A percentile compares a stretch with the other conserved stretches of the same genome.
These are phyloP conservation scores for Acacia crassicarpa DNA, from an alignment of 306 rosid genomes.

Conservation along the genomic window DNA sequence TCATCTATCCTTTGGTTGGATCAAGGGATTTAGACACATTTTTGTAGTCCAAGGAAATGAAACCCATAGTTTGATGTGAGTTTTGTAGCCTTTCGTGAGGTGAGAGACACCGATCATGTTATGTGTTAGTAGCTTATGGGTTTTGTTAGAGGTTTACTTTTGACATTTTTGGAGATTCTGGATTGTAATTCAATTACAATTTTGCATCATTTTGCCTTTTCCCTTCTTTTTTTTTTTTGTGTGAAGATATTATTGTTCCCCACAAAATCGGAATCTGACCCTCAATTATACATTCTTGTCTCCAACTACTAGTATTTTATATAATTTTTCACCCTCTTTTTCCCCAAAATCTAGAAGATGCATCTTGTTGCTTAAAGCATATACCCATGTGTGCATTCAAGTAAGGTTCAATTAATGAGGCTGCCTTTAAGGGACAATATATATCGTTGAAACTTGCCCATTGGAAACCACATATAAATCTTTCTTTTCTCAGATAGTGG, in stretches of 20 bases:
- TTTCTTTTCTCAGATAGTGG: slow-evolving; percentile 30
- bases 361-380: slow-evolving; percentile 49
- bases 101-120: too few species aligned
- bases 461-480: slow-evolving; percentile 22
- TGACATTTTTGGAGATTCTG: background rate
- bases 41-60: too few species aligned
- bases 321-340: slow-evolving; percentile 23
- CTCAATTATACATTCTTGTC: slow-evolving; percentile 36
- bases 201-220: slow-evolving; percentile 10
- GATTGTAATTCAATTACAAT: slow-evolving; percentile 9
- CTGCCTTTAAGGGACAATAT: slow-evolving; percentile 30
- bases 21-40: too few species aligned
- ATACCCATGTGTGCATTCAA: slow-evolving; percentile 45
- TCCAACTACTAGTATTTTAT: slow-evolving; percentile 19
- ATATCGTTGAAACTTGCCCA: slow-evolving; percentile 27
- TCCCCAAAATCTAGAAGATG: slow-evolving; percentile 43
- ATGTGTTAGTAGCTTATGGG: too few species aligned
- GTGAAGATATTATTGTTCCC: slow-evolving; percentile 29
- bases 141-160: too few species aligned
- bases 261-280: slow-evolving; percentile 40
- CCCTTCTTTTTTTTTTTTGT: slow-evolving; percentile 11
- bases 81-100: too few species aligned
- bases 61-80: too few species aligned
- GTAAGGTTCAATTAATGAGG: slow-evolving; percentile 54
- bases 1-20: too few species aligned